Conservation (phyloP, 495 filamentous ascomycete genomes). For the Tirmania nivea region DNA sequence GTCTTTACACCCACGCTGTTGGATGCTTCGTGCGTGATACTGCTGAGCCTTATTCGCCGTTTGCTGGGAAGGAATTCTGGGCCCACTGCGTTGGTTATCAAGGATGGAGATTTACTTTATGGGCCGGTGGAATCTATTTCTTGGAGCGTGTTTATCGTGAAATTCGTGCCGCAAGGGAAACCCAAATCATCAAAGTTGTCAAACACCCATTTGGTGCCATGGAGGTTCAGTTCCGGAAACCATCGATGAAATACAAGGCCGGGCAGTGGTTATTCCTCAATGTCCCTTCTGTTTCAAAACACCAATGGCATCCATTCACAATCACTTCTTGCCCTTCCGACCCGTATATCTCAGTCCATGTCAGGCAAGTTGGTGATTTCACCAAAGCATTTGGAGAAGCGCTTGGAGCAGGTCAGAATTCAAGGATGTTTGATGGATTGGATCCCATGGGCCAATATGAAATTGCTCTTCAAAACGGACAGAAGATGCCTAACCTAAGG, state of each 20-base stretch:
- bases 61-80: slow-evolving; percentile 67
- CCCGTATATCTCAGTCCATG: slow-evolving; percentile 77
- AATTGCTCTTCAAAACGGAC: slow-evolving; percentile 80
- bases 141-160: slow-evolving; percentile 81
- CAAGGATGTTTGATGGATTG: slow-evolving; percentile 65
- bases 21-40: slow-evolving; percentile 87
- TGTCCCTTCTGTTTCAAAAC: slow-evolving; percentile 61
- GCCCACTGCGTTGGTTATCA: slow-evolving; percentile 85
- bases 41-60: slow-evolving; percentile 49
- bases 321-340: slow-evolving; percentile 97
- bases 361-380: slow-evolving; percentile 93
- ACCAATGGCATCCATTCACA: slow-evolving; percentile 98
- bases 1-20: slow-evolving; percentile 83
- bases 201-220: slow-evolving; percentile 94
- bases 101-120: slow-evolving; percentile 92
- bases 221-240: slow-evolving; percentile 92
- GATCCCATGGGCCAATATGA: slow-evolving; percentile 97
- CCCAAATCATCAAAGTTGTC: slow-evolving; percentile 80
- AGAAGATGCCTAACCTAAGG: slow-evolving; percentile 67
- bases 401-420: slow-evolving; percentile 71
- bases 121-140: slow-evolving; percentile 69
- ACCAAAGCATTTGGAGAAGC: slow-evolving; percentile 71
- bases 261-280: slow-evolving; percentile 97
- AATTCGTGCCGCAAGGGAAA: slow-evolving; percentile 55
- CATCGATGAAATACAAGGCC: slow-evolving; percentile 92